Evolutionary conservation across 495 filamentous ascomycete genomes (phyloP).

Genomic region (Paragyromitra xinjiangensis): DNA sequence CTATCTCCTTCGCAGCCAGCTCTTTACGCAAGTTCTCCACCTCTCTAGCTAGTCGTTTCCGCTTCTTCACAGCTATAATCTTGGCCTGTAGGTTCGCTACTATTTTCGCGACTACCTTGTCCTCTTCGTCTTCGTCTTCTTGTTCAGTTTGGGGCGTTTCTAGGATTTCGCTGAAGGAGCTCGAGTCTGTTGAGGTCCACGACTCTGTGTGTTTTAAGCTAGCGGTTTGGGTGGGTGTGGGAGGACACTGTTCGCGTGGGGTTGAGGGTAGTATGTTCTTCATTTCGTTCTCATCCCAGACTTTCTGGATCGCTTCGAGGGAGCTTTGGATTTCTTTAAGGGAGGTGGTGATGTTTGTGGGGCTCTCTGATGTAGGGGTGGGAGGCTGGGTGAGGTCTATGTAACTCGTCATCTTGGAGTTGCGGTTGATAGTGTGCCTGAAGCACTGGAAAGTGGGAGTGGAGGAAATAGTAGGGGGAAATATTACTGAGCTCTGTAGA

Average conservation of each 20-base stretch:
- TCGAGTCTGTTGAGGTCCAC: conserved; percentile 1
- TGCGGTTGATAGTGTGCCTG: neutral
- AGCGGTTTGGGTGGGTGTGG: neutral
- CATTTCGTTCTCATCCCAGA: conserved; percentile 27
- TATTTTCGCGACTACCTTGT: conserved; percentile 25
- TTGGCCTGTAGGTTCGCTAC: conserved; percentile 33
- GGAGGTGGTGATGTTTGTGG: conserved; percentile 9
- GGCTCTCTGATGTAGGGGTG: neutral
- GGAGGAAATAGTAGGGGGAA: neutral
- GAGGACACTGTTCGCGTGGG: neutral
- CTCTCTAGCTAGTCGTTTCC: conserved; percentile 24
- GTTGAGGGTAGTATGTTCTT: neutral
- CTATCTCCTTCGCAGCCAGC: conserved; percentile 26
- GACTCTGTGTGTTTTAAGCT: conserved; percentile 8
- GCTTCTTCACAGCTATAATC: conserved; percentile 32
- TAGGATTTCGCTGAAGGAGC: neutral
- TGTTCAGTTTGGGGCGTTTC: conserved; percentile 13
- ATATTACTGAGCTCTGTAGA: neutral
- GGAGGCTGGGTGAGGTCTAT: neutral
- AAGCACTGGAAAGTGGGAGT: too few species aligned
- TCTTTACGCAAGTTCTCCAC: conserved; percentile 13
- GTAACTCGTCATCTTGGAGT: neutral
- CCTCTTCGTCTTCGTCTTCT: conserved; percentile 16
- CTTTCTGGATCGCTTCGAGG: conserved; percentile 32
- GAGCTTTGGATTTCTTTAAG: conserved; percentile 29